Evolutionary conservation across 2,329 filamentous ascomycete species (phyloP), one percentile per base, ranked within the genome.

Genomic region (Orbilia blumenaviensis): DNA sequence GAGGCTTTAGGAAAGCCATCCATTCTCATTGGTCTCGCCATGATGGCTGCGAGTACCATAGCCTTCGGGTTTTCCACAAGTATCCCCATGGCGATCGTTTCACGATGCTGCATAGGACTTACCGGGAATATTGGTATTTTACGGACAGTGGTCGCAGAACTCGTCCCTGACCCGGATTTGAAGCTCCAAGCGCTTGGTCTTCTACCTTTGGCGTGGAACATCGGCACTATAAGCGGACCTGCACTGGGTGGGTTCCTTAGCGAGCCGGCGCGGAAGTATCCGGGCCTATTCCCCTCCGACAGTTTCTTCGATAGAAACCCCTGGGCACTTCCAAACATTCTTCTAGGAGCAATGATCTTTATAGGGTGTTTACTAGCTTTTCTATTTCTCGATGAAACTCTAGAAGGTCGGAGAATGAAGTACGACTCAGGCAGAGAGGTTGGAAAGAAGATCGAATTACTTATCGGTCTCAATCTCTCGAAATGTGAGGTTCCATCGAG

Each of bases 51-150:
- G 63, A 95, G 92, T 78, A 89, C 97, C 83, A 82, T 97, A 66
- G 86, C 94, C 80, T 92, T 97, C 7, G 94, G 94, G 29, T 89
- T 97, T 80, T 89, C 93, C 6, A 86, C 88, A 61, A 96, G 91
- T 82, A 92, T 97, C 79, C 94, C 92, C 90, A 83, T 94, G 71
- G 94, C 94, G 14, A 85, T 97, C 48, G 81, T 88, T 29, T 93
- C 93, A 12, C 87, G 94, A 80, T 88, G 90, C 48, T 95, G 93
- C 44, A 93, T 94, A 21, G 86, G 94, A 10, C 86, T 97, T 66
- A 97, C 97, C 82, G 94, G 94, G 73, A 97, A 97, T 81, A 93
- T 96, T 79, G 93, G 92, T 27, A 92, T 95, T 36, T 92, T 95
- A 78, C 91, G 96, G 83, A 96, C 93, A 16, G 96, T 96, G 92